Base-by-base conservation (phyloP, 768 basidiomycete species). In the Lactarius sanguifluus region DNA sequence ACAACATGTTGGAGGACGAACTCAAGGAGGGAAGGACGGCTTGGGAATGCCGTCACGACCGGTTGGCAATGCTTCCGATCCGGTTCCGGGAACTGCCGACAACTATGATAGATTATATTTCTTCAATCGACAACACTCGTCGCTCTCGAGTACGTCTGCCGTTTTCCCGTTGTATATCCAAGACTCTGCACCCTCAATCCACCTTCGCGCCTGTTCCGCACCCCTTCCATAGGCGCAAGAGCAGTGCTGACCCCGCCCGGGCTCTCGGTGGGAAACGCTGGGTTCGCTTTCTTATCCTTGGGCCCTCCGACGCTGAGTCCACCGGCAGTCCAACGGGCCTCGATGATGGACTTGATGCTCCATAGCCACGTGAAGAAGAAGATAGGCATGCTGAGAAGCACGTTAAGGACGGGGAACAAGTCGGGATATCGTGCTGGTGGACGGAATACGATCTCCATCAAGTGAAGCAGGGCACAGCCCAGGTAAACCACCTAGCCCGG, bases 351-450 rank as follows among this genome's bases (percentile, higher is more conserved):
- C 70, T 88, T 89, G 75, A 94, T 86, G 59, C 91, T 92, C 94
- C 94, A 97, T 18, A 94, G 72, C 92, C 92, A 98, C n/a, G 85
- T 81, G 34, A 92, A 75, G 8, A 80, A 83, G 74, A 98, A 96
- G 20, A 96, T 86, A 1, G 86, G 89, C 1, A 89, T 90, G 72
- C 88, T 87, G 55, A 95, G 73, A 18, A 94, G 82, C 3, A 94
- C 87, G 75, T 97, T 98, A 45, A 94, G 79, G 1, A 96, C 93
- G 0, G 90, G 79, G 74, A 85, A 97, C 47, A 97, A 76, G 75
- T 96, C 93, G 0, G 93, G 96, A 69, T 93, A 91, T 66, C 89
- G 87, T 6, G 82, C 71, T 5, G 94, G 93, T 9, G 94, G 87
- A 2, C 78, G 45, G 38, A 90, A 55, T 8, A 86, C 38, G 36